Percentiles rank a stretch among this genome's conserved stretches.
phyloP scores from a whole-genome alignment of 176 grass and related monocot species.

The Ensete glaucum region DNA sequence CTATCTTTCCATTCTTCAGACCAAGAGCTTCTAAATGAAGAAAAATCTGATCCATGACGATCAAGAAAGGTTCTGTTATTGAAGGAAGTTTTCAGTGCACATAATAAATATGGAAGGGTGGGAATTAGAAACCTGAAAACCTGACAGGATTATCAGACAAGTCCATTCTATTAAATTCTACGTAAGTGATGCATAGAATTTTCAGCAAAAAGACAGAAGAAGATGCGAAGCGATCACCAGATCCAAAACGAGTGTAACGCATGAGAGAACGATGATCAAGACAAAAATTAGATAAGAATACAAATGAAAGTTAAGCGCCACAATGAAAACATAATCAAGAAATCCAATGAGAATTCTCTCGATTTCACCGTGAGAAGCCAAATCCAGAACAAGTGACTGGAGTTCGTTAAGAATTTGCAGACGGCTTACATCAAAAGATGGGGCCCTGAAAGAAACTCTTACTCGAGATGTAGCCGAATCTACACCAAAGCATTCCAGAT shows the following conservation, averaged over 20 bases:
- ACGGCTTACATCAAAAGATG: neutral
- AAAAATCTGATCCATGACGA: neutral
- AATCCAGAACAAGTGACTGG: neutral
- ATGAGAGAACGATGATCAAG: neutral
- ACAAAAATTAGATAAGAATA: neutral
- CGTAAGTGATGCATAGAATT: too few species aligned
- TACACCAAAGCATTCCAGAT: neutral
- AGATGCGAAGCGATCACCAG: neutral
- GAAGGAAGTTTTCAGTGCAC: neutral
- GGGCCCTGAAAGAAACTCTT: neutral
- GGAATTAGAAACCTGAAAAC: neutral
- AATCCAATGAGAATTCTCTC: neutral
- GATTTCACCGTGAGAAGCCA: neutral
- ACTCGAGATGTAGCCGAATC: neutral
- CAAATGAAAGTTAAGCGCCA: neutral
- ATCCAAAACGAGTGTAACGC: neutral
- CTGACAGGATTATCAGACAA: neutral
- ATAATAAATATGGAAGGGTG: neutral
- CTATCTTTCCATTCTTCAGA: neutral
- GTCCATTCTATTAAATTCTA: neutral
- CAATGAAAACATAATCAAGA: neutral
- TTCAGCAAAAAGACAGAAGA: neutral
- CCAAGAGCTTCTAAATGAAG: neutral
- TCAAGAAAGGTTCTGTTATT: neutral
- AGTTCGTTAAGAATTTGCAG: neutral